phyloP scores from a whole-genome alignment of 2,329 filamentous ascomycete genomes.

The Fusarium nelsonii region DNA sequence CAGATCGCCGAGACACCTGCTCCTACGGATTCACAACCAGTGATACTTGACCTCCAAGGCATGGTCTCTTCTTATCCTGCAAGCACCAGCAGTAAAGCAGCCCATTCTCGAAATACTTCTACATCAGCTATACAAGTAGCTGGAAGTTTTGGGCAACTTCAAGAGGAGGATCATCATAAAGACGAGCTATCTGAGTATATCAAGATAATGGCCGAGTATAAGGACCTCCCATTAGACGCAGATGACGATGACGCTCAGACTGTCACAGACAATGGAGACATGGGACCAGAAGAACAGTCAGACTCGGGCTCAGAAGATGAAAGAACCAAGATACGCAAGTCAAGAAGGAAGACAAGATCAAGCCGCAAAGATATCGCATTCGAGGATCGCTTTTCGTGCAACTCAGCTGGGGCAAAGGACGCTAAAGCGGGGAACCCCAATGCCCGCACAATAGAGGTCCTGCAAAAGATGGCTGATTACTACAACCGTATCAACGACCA shows the following conservation, averaged over 20 bases:
- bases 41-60: constrained; percentile 43
- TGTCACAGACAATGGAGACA: constrained; percentile 29
- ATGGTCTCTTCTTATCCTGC: constrained; percentile 7
- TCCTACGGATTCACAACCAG: constrained; percentile 44
- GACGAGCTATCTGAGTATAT: constrained; percentile 76
- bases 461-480: constrained; percentile 83
- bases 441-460: constrained; percentile 76
- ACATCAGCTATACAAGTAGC: neutral
- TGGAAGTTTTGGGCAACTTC: neutral
- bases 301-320: constrained; percentile 45
- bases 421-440: constrained; percentile 74
- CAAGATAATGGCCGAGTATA: constrained; percentile 68
- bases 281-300: constrained; percentile 27
- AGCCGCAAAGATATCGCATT: constrained; percentile 51
- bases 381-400: constrained; percentile 67
- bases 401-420: constrained; percentile 63
- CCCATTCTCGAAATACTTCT: neutral
- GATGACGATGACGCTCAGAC: constrained; percentile 61
- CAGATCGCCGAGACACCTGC: constrained; percentile 35
- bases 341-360: constrained; percentile 38
- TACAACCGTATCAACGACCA: constrained; percentile 81
- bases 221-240: constrained; percentile 67
- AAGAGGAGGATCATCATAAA: constrained; percentile 12
- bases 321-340: constrained; percentile 30
- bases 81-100: neutral